Evolutionary conservation across 306 rosid genomes (phyloP), one percentile per base, ranked within the genome.

Genomic region (Echinosophora koreensis): DNA sequence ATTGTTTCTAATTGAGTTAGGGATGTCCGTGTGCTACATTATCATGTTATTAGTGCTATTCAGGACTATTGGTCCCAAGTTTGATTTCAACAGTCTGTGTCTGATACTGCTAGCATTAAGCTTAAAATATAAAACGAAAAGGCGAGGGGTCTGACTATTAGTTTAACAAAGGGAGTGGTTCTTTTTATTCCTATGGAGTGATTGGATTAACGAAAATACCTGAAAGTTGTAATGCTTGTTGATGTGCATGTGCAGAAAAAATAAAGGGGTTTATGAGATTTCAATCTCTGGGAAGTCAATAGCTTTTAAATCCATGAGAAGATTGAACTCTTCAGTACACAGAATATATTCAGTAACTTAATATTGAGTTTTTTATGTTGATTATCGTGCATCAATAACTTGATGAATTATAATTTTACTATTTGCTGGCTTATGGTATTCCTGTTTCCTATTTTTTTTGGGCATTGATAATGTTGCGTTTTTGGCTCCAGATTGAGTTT

Each of bases 401-500:
- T 30, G 15, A n/a, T 74, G 37, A 52, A 14, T 39, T 60, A 69
- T 15, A 32, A 66, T 17, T 30, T 51, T 63, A 30, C 34, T 57
- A 13, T 59, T 58, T 15, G 32, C 30, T 62, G 55, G 18, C 60
- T 73, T 64, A 8, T n/a, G 54, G 58, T 17, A 41, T 15, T 74
- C 37, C 39, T 37, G 8, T 6, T 59, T 80, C 1, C 15, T 50
- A 1, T 1, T 22, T 56, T 27, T 63, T 57, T 38, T 49, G 16
- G 12, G 8, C 5, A 42, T 28, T 35, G 46, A 4, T 65, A 41
- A 35, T 15, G 12, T 41, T 50, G 35, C 34, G 5, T 66, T 72
- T 77, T 38, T 30, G 80, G 80, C 66, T 56, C 55, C 76, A 95
- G 98, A 90, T 95, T 76, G 97, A 92, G 71, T 95, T 95, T 80